phyloP scores from a whole-genome alignment of 2,329 filamentous ascomycete species.

The Stagonosporopsis tanaceti region DNA sequence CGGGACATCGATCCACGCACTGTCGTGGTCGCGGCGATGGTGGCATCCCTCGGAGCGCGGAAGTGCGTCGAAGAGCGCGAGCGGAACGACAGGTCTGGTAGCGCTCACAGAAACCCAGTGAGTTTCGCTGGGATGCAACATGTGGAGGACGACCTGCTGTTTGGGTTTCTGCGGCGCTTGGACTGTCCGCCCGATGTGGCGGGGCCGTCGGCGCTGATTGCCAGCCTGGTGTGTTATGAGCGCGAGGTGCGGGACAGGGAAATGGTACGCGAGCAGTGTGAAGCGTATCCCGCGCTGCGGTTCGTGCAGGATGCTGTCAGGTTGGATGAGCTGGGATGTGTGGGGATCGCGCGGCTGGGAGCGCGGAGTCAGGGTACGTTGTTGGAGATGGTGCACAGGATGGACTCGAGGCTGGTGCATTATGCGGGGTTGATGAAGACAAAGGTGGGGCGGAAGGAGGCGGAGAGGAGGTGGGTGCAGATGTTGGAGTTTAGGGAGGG shows the following conservation, averaged over 20 bases:
- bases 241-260: constrained; percentile 71
- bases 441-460: constrained; percentile 22
- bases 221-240: constrained; percentile 78
- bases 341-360: constrained; percentile 77
- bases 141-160: constrained; percentile 58
- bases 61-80: constrained; percentile 65
- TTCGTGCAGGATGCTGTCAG: constrained; percentile 91
- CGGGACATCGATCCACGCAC: constrained; percentile 59
- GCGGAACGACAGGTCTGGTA: constrained; percentile 37
- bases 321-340: constrained; percentile 82
- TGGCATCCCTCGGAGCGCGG: constrained; percentile 81
- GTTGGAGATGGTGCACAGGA: constrained; percentile 16
- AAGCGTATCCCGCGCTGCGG: constrained; percentile 70
- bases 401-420: constrained; percentile 18
- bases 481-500: constrained; percentile 23
- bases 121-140: constrained; percentile 25
- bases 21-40: constrained; percentile 69
- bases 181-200: constrained; percentile 68
- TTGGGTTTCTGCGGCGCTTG: constrained; percentile 62
- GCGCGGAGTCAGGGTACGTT: constrained; percentile 57
- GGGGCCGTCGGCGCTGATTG: constrained; percentile 71
- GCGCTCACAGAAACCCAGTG: background rate
- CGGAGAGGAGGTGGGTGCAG: constrained; percentile 22
- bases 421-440: constrained; percentile 34
- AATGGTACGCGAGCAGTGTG: constrained; percentile 62